Evolutionary conservation across 768 basidiomycete genomes (phyloP), one percentile per base, ranked within the genome.

Genomic region (Tremella yokohamensis): DNA sequence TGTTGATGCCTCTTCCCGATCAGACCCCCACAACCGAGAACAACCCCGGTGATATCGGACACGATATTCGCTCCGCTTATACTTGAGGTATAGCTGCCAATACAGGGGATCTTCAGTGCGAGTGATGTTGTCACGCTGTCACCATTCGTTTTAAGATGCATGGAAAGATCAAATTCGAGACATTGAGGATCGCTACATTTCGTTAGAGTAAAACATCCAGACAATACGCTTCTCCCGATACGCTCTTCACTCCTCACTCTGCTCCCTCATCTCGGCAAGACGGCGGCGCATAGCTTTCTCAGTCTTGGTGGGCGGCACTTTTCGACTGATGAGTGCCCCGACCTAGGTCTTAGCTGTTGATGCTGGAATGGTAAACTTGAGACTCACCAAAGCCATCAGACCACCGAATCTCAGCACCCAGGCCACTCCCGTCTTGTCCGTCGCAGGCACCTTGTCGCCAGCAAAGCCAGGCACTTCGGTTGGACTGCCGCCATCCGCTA

Each of bases 371-470:
- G 16, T 57, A 44, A 18, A 13, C 53, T 13, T 34, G 6, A 8
- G 15, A 54, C 81, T 65, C 64, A 83, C 79, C 57, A 96, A 77
- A 0, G 92, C 85, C 74, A 88, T 90, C 8, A 90, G 71, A 38
- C 92, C 93, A 49, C 93, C 93, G 68, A 94, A 94, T 16, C 91
- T 85, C 56, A 97, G 78, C 6, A 94, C 88, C 91, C 92, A 96
- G 1, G 87, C 89, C 25, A 96, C 90, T 34, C 93, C 93, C 54
- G 85, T 86, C 79, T 90, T 91, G 29, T 87, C 60, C 4, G 58
- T 88, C 58, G 89, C 42, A 56, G 62, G 12, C 83, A 84, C 56
- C 29, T 34, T 34, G 78, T 79, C 38, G 80, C 80, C 73, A 34
- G 78, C 79, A n/a, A 75, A 72, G 12, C 78, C 76, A 9, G 83